Base-by-base conservation (phyloP, 148 eudicot species). In the Tetragonia tetragonoides region DNA sequence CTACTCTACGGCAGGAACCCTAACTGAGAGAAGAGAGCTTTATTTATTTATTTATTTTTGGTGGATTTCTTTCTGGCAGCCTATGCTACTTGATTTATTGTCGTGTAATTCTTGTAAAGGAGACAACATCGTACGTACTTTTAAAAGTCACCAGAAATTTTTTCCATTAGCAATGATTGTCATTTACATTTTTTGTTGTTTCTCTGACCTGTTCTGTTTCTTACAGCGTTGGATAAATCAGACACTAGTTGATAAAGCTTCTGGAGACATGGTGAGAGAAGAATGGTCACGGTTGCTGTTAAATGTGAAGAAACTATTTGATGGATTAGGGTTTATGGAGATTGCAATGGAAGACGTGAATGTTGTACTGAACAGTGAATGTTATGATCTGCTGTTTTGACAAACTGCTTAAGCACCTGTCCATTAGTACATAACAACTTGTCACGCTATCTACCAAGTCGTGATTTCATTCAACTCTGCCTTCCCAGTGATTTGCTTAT, bases 161-260 rank as follows among this genome's bases (percentile, higher is more conserved):
- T 0, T 28, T 28, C 34, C 34, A 46, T 46, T 6, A 5, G 49
- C 10, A 5, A 46, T 46, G 6, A 5, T 46, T 6, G 49, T 38
- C 9, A 66, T 37, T 34, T 51, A 12, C 39, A 34, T 24, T 20
- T 11, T 8, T 7, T 46, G 49, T 46, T 46, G 6, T 46, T 62
- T 39, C 14, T 67, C 59, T 82, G 34, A 77, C 46, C 37, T 49
- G 17, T 18, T 53, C 28, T 70, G 24, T 61, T 17, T 44, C n/a
- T 20, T 72, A 64, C 92, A 89, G 92, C 92, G 10, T 81, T 89
- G 59, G 92, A 89, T 81, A 89, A 89, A 70, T 87, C 92, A 5
- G 92, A 89, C 53, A 83, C 86, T 17, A 85, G 82, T 37, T 89
- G 81, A 89, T 77, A 69, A 46, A 54, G 79, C 69, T 41, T 28